Base-by-base conservation (phyloP, 2,329 filamentous ascomycete genomes). In the Botrytis deweyae region DNA sequence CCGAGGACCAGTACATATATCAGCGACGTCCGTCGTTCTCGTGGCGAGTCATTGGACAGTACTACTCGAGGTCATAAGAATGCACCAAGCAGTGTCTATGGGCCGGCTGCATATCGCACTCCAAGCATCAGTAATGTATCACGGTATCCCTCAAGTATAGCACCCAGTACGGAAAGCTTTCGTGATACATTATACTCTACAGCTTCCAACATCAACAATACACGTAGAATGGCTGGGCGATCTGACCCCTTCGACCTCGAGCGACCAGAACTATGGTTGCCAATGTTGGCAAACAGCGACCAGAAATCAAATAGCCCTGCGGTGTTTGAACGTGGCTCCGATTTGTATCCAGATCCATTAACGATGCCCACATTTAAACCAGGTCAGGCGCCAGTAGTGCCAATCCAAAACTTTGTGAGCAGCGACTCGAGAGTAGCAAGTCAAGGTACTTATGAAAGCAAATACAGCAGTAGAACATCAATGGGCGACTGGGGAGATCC, bases 181-280 rank as follows among this genome's bases (percentile, higher is more conserved):
- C 78, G 78, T 76, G 82, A 82, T 68, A 84, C 84, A 25, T 75
- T 84, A 70, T 85, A 85, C 77, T 83, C 83, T 1, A 76, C 78
- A 52, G 77, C 78, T 69, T 79, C 79, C 0, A 83, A 86, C 63
- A 58, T 68, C 40, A 68, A 68, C 29, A 84, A 83, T 63, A 84
- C 82, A 9, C 82, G 83, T 25, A 85, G 86, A 72, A 87, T 86
- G 78, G 89, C 88, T 78, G 88, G 89, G 79, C 87, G 88, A 63
- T 90, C 88, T 2, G 89, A 91, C 76, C 89, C 88, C 2, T 91
- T 91, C 78, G 89, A 91, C 76, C 83, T 91, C n/a, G 89, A 91
- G 79, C 81, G 84, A 62, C 84, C 87, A 49, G 84, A 88, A 77
- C 81, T 87, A 10, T 82, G 85, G 78, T 55, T 72, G 25, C 61